A percentile compares a stretch with the other conserved stretches of the same genome.
phyloP scores from a whole-genome alignment of 305 asterid genomes.

The Solanum hybrid region DNA sequence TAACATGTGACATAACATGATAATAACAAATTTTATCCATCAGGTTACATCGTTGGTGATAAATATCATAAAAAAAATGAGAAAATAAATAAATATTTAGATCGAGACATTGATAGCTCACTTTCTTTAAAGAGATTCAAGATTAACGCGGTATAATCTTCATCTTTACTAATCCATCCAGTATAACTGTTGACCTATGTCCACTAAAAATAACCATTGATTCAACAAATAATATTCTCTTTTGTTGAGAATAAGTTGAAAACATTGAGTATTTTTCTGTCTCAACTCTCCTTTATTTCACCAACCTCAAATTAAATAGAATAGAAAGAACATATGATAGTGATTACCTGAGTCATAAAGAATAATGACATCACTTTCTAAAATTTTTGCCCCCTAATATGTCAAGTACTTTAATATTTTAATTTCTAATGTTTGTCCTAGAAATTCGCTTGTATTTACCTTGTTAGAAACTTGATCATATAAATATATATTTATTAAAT shows the following conservation, averaged over 20 bases:
- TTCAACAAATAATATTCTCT: neutral
- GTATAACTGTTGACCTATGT: neutral
- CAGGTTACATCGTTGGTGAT: neutral
- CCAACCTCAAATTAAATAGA: neutral
- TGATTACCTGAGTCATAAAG: neutral
- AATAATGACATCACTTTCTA: neutral
- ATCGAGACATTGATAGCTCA: neutral
- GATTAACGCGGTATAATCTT: neutral
- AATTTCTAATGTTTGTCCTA: neutral
- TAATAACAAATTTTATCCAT: neutral
- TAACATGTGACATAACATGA: neutral
- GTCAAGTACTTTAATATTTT: neutral
- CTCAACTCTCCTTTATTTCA: neutral
- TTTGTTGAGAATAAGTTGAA: neutral
- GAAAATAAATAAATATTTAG: neutral
- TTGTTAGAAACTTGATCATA: neutral
- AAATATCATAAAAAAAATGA: neutral
- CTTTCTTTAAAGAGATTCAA: neutral
- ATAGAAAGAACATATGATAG: neutral
- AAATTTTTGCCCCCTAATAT: neutral
- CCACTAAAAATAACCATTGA: neutral
- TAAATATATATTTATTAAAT: neutral
- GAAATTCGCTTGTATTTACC: neutral
- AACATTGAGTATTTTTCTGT: neutral
- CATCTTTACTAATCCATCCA: neutral